phyloP scores from a whole-genome alignment of 177 flowering plant species.

The Vitis hybrid region DNA sequence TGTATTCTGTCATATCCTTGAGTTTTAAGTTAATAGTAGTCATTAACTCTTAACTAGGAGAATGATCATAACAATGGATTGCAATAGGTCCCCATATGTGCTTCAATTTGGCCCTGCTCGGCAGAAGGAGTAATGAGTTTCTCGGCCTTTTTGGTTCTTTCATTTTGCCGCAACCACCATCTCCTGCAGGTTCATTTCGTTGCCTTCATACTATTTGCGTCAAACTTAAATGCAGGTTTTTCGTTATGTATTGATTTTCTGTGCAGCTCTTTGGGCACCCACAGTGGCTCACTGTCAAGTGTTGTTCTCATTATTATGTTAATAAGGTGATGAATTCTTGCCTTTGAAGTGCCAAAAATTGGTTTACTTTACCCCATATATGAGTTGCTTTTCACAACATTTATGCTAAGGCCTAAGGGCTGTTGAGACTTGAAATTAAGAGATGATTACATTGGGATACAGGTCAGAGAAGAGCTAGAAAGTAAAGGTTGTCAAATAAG shows the following conservation, averaged over 20 bases:
- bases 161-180: constrained; percentile 92
- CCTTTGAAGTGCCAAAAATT: background rate
- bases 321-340: constrained; percentile 47
- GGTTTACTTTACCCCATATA: background rate
- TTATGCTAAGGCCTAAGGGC: too few relatives aligned
- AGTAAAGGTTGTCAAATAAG: constrained; percentile 60
- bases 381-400: too few relatives aligned
- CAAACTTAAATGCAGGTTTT: background rate
- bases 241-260: constrained; percentile 6
- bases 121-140: constrained; percentile 73
- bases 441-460: background rate
- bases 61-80: background rate
- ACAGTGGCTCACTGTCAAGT: constrained; percentile 85
- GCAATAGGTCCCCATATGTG: constrained; percentile 74
- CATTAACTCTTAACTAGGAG: constrained; percentile 21
- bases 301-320: constrained; percentile 64
- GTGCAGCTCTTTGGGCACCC: constrained; percentile 88
- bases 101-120: constrained; percentile 92
- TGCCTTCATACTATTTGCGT: background rate
- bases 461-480: constrained; percentile 70
- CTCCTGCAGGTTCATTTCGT: constrained; percentile 68
- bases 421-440: background rate
- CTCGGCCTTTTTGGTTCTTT: constrained; percentile 84
- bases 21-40: background rate
- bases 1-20: constrained; percentile 1